Evolutionary conservation across 371 early-diverging fungal species (phyloP).

Genomic region (Mucor piriformis): DNA sequence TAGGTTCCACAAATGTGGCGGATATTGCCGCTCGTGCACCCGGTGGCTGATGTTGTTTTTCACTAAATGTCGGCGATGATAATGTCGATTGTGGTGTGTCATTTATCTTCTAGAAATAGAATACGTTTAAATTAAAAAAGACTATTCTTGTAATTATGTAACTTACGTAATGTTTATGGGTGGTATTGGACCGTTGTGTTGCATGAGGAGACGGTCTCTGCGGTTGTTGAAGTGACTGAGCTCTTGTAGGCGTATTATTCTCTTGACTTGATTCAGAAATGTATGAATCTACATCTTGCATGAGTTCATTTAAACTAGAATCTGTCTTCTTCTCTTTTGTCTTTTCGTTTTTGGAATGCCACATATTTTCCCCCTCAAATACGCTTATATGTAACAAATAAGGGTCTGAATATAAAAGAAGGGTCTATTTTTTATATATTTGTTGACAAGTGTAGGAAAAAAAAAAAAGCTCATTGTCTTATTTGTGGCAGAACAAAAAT

Average conservation of each 20-base stretch:
- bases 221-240: conserved; percentile 16
- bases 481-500: too few species aligned
- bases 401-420: too few species aligned
- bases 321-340: background rate
- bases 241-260: conserved; percentile 1
- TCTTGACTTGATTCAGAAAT: conserved; percentile 22
- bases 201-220: background rate
- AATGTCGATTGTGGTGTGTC: background rate
- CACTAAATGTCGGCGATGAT: background rate
- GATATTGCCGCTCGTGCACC: background rate
- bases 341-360: background rate
- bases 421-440: too few species aligned
- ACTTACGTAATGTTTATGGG: background rate
- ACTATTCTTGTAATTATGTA: too few species aligned
- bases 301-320: conserved; percentile 6
- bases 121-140: too few species aligned
- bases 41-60: background rate
- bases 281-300: conserved; percentile 28
- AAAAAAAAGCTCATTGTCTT: too few species aligned
- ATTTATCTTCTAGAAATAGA: background rate
- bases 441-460: too few species aligned
- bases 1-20: conserved; percentile 16
- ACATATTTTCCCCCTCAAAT: background rate
- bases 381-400: too few species aligned
- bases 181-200: conserved; percentile 11